Conservation (phyloP, 2,329 filamentous ascomycete genomes). For the Emmonsiellopsis sp. region DNA sequence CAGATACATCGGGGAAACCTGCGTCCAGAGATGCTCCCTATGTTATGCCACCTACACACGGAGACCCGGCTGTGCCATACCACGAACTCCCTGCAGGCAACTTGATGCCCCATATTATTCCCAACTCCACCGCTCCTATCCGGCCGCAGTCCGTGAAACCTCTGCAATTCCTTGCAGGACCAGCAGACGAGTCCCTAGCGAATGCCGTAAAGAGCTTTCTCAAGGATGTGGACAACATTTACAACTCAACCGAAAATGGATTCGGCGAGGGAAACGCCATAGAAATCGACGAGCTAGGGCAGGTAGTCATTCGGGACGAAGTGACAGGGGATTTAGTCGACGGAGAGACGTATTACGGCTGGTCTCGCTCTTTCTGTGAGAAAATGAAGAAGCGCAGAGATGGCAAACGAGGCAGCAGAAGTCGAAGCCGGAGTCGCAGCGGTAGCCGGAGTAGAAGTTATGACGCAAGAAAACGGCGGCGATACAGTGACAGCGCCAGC, state of each 20-base stretch:
- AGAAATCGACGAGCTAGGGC: constrained; percentile 69
- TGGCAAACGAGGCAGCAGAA: constrained; percentile 22
- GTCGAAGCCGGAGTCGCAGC: constrained; percentile 38
- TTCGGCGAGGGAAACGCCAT: constrained; percentile 40
- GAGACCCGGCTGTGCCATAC: constrained; percentile 63
- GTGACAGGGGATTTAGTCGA: constrained; percentile 54
- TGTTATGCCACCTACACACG: constrained; percentile 65
- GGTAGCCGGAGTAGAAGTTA: constrained; percentile 33
- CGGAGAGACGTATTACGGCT: constrained; percentile 77
- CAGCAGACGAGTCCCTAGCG: constrained; percentile 56
- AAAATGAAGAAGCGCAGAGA: constrained; percentile 56
- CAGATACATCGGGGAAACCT: constrained; percentile 36
- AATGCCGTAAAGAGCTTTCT: constrained; percentile 62
- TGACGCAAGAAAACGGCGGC: constrained; percentile 28
- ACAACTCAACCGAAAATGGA: constrained; percentile 42
- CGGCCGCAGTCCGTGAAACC: constrained; percentile 61
- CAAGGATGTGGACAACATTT: constrained; percentile 59
- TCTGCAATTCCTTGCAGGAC: constrained; percentile 58
- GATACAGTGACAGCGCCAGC: constrained; percentile 29
- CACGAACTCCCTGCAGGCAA: constrained; percentile 76
- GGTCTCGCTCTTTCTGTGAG: constrained; percentile 71
- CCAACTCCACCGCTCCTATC: constrained; percentile 66
- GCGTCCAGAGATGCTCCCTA: constrained; percentile 46
- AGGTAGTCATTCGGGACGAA: constrained; percentile 56
- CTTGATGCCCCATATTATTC: constrained; percentile 68